Conservation (phyloP, 495 filamentous ascomycete genomes). For the Talaromyces borbonicus region DNA sequence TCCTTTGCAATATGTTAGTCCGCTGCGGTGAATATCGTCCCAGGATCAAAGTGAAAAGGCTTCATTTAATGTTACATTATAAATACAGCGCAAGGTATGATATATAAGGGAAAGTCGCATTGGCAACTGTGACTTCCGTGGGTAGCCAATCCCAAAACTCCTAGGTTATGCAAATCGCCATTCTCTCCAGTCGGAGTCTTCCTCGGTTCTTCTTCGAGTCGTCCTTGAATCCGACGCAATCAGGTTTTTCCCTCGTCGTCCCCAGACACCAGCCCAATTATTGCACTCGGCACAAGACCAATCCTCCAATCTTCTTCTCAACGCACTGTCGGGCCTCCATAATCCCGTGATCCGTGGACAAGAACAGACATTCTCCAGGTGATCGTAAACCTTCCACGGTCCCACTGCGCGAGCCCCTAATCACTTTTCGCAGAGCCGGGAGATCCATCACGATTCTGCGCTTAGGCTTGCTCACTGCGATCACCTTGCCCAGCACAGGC, state of each 20-base stretch:
- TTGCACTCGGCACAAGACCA: slow-evolving; percentile 68
- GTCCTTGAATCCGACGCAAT: not conserved
- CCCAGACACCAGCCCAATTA: slow-evolving; percentile 10
- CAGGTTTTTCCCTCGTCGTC: not conserved
- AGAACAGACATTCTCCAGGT: slow-evolving; percentile 75
- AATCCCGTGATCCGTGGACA: slow-evolving; percentile 70
- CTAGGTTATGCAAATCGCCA: slow-evolving; percentile 11
- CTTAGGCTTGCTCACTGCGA: slow-evolving; percentile 66
- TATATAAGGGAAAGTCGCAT: not conserved
- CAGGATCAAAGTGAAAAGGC: no score
- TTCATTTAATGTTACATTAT: no score
- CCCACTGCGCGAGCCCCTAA: slow-evolving; percentile 53
- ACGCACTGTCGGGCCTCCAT: slow-evolving; percentile 82
- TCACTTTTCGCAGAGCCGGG: slow-evolving; percentile 47
- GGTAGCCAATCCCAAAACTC: slow-evolving; percentile 5
- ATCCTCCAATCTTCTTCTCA: slow-evolving; percentile 72
- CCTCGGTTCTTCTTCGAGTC: no score
- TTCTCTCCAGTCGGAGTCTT: no score
- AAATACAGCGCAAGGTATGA: slow-evolving; percentile 4
- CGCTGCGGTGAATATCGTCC: no score
- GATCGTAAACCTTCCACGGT: slow-evolving; percentile 62
- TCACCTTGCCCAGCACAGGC: slow-evolving; percentile 67
- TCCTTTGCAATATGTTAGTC: no score
- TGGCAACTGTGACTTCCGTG: slow-evolving; percentile 2
- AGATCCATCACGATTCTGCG: slow-evolving; percentile 57